These are phyloP conservation scores for Leishmania tarentolae DNA, from an alignment of 208 protist species.

Conservation along the genomic window DNA sequence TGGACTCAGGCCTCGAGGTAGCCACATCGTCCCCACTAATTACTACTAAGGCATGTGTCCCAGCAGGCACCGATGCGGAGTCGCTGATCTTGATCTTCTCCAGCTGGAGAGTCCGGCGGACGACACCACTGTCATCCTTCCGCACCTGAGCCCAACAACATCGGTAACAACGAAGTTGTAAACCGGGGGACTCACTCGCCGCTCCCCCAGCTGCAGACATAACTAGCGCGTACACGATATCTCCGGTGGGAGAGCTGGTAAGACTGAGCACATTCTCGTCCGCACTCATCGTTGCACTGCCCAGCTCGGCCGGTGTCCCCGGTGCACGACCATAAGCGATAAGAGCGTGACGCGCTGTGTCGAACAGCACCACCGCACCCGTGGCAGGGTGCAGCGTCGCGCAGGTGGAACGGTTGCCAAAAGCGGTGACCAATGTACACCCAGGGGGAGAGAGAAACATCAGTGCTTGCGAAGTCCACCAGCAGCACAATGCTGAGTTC, in stretches of 20 bases:
- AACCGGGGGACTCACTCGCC: not conserved
- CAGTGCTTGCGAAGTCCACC: slow-evolving; percentile 27
- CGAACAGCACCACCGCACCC: slow-evolving; percentile 18
- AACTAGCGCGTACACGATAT: slow-evolving; percentile 26
- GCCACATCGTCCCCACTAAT: slow-evolving; percentile 19
- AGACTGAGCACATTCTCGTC: slow-evolving; percentile 10
- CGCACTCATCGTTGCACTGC: not conserved
- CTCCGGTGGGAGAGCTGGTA: slow-evolving; percentile 21
- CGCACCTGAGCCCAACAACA: slow-evolving; percentile 18
- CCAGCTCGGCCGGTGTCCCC: not conserved
- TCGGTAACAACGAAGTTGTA: slow-evolving; percentile 21
- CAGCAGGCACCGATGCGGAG: slow-evolving; percentile 5
- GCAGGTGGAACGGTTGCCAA: slow-evolving; percentile 8
- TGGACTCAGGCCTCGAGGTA: not conserved
- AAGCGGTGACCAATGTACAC: slow-evolving; percentile 6
- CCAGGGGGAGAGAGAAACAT: slow-evolving; percentile 18
- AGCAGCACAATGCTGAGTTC: slow-evolving; percentile 19
- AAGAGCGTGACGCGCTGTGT: slow-evolving; percentile 19
- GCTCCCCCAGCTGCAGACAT: not conserved
- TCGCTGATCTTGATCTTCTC: not conserved
- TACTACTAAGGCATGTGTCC: slow-evolving; percentile 28
- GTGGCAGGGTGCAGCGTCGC: slow-evolving; percentile 25
- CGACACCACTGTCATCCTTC: not conserved
- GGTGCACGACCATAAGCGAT: slow-evolving; percentile 22
- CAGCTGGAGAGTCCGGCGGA: not conserved